Evolutionary conservation across 108 stramenopile species (phyloP).

Genomic region (Schizochytrium sp.): DNA sequence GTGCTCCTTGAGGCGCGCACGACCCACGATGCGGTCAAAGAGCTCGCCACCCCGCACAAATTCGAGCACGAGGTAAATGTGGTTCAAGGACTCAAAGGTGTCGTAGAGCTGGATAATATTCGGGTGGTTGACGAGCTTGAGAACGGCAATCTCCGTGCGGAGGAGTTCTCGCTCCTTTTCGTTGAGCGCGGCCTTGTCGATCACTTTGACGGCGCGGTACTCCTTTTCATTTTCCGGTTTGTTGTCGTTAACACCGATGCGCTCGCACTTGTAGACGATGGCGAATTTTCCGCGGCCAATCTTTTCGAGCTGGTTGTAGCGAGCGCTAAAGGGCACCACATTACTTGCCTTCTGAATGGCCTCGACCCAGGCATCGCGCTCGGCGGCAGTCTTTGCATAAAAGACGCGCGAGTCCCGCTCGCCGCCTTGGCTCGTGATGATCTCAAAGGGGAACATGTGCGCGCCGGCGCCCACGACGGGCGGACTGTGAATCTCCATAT

Average conservation of each 20-base stretch:
- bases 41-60: constrained; percentile 70
- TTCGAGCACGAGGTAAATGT: constrained; percentile 73
- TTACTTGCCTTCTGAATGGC: constrained; percentile 30
- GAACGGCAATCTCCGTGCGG: constrained; percentile 39
- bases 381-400: constrained; percentile 21
- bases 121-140: constrained; percentile 43
- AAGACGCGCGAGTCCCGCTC: not conserved
- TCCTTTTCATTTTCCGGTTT: constrained; percentile 18
- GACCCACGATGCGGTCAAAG: constrained; percentile 47
- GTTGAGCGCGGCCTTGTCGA: constrained; percentile 32
- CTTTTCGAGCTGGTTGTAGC: constrained; percentile 18
- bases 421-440: constrained; percentile 1
- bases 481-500: not conserved
- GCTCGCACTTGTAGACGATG: constrained; percentile 25
- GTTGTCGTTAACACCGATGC: not conserved
- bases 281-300: constrained; percentile 35
- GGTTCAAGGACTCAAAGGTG: constrained; percentile 27
- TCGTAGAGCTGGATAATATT: constrained; percentile 37
- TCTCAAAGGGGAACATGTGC: constrained; percentile 12
- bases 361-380: constrained; percentile 38
- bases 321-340: constrained; percentile 34
- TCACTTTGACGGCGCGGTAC: constrained; percentile 35
- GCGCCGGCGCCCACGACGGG: not conserved
- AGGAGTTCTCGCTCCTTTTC: constrained; percentile 33
- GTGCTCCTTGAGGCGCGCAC: constrained; percentile 41